phyloP scores from a whole-genome alignment of 2,329 filamentous ascomycete genomes.

The Cryphonectria carpinicola region DNA sequence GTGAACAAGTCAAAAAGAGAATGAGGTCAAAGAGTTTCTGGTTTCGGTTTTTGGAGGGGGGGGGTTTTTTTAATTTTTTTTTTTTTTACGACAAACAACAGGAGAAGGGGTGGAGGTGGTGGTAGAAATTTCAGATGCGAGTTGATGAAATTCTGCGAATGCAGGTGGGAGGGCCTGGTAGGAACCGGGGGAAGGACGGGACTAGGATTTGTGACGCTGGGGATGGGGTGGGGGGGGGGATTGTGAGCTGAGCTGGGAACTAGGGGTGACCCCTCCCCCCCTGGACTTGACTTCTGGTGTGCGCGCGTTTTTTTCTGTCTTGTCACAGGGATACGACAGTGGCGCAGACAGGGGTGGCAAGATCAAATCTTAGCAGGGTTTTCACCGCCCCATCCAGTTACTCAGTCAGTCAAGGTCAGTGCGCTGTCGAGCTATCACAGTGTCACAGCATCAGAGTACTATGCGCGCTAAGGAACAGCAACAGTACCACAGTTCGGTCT shows the following conservation, averaged over 20 bases:
- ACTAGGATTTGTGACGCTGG: slow-evolving; percentile 4
- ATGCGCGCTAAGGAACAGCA: not conserved
- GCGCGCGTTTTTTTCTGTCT: slow-evolving; percentile 6
- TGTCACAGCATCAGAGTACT: not conserved
- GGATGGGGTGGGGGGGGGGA: not conserved
- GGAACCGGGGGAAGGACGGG: slow-evolving; percentile 4
- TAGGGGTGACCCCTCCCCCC: not conserved
- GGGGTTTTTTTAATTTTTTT: too few relatives aligned
- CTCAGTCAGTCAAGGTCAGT: not conserved
- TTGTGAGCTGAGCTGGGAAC: not conserved
- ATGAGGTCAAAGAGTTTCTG: not conserved
- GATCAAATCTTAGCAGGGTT: slow-evolving; percentile 1
- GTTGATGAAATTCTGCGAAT: slow-evolving; percentile 5
- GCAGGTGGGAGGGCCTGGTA: slow-evolving; percentile 6
- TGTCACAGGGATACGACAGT: slow-evolving; percentile 3
- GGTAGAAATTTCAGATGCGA: slow-evolving; percentile 3
- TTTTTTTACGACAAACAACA: not conserved
- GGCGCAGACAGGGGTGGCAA: not conserved
- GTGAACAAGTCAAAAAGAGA: not conserved
- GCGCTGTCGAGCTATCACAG: not conserved
- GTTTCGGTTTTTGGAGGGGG: too few relatives aligned
- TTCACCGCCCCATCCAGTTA: slow-evolving; percentile 9
- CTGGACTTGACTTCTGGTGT: not conserved
- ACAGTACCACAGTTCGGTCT: not conserved
- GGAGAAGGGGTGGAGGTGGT: not conserved